Percentiles rank a stretch among this genome's conserved stretches.
Conservation (phyloP, 306 rosid genomes). For the Begonia loranthoides region DNA sequence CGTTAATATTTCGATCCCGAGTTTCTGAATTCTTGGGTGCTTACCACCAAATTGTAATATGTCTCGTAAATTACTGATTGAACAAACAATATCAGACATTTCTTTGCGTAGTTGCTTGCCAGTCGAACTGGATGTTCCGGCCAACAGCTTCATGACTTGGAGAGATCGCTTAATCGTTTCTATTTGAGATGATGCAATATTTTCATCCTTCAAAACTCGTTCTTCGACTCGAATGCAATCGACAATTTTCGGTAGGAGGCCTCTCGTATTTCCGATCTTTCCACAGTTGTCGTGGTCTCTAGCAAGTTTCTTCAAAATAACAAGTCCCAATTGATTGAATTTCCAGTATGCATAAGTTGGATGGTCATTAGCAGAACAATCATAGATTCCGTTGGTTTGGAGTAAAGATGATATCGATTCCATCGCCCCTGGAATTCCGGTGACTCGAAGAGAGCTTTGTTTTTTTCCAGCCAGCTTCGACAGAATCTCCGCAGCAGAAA, state of each 20-base stretch:
- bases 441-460: constrained; percentile 72
- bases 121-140: constrained; percentile 51
- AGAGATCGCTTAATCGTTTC: constrained; percentile 57
- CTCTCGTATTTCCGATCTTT: constrained; percentile 86
- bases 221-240: constrained; percentile 67
- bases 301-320: constrained; percentile 69
- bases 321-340: constrained; percentile 71
- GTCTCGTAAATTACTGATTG: constrained; percentile 76
- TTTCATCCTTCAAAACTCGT: constrained; percentile 38
- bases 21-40: constrained; percentile 54
- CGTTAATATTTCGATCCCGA: constrained; percentile 35
- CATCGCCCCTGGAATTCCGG: constrained; percentile 88
- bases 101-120: constrained; percentile 65
- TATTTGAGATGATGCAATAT: constrained; percentile 36
- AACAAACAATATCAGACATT: constrained; percentile 74
- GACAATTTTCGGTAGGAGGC: constrained; percentile 72
- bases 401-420: constrained; percentile 87
- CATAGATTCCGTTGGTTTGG: constrained; percentile 37
- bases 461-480: constrained; percentile 68
- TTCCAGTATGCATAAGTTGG: constrained; percentile 57
- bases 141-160: constrained; percentile 82
- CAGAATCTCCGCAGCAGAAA: constrained; percentile 67
- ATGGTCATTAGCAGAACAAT: constrained; percentile 56
- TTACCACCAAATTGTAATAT: constrained; percentile 56
- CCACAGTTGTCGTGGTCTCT: constrained; percentile 83